phyloP scores from a whole-genome alignment of 495 filamentous ascomycete species.

The Penicillium paxilli region DNA sequence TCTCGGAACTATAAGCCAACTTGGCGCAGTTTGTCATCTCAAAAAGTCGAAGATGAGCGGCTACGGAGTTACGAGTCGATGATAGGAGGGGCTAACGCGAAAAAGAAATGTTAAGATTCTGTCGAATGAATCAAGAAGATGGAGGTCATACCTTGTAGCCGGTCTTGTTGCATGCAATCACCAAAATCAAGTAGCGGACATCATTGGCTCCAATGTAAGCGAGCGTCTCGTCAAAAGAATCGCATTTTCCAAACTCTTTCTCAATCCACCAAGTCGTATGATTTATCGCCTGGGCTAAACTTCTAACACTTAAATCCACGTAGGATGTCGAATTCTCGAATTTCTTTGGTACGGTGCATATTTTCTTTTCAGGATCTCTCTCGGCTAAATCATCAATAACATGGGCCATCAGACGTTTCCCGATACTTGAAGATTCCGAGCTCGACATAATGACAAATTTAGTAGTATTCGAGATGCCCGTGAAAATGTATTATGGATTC shows the following conservation, averaged over 20 bases:
- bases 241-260: slow-evolving; percentile 23
- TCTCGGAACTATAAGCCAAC: slow-evolving; percentile 14
- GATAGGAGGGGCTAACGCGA: slow-evolving; percentile 17
- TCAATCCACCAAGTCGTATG: slow-evolving; percentile 47
- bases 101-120: background rate
- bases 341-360: background rate
- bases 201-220: slow-evolving; percentile 28
- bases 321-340: background rate
- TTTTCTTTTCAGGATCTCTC: background rate
- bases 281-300: slow-evolving; percentile 40
- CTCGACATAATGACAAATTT: background rate
- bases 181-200: slow-evolving; percentile 16
- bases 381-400: background rate
- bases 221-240: slow-evolving; percentile 7
- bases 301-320: background rate
- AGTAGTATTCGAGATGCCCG: too few species aligned
- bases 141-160: slow-evolving; percentile 7
- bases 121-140: too few species aligned
- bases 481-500: too few species aligned
- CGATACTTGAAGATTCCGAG: background rate
- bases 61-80: slow-evolving; percentile 35
- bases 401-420: background rate
- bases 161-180: slow-evolving; percentile 19
- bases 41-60: slow-evolving; percentile 29
- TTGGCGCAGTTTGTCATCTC: slow-evolving; percentile 12